Evolutionary conservation across 2,329 filamentous ascomycete species (phyloP).

Genomic region (Aspergillus flavus): DNA sequence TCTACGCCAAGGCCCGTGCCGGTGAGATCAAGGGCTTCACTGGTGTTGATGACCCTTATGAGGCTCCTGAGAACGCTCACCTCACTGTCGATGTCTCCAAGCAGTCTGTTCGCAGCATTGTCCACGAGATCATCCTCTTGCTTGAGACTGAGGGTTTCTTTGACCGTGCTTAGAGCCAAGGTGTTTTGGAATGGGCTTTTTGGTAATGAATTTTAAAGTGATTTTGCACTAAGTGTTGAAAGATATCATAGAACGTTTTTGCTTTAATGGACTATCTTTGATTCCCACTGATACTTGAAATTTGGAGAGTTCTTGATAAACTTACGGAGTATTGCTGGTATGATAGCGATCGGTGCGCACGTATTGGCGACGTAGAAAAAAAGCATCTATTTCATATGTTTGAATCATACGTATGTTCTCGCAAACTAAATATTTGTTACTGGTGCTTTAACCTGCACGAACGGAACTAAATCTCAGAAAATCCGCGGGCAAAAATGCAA

Average conservation of each 20-base stretch:
- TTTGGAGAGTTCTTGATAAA: background rate
- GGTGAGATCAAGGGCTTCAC: conserved; percentile 99
- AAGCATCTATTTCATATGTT: no score
- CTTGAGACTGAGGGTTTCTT: conserved; percentile 87
- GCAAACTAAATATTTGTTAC: background rate
- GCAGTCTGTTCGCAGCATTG: conserved; percentile 86
- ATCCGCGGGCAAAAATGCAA: background rate
- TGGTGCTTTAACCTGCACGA: background rate
- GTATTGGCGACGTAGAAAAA: background rate
- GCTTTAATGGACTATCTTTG: conserved; percentile 23
- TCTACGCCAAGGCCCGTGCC: conserved; percentile 79
- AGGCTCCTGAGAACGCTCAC: conserved; percentile 78
- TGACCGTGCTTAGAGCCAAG: conserved; percentile 56
- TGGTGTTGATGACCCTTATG: conserved; percentile 96
- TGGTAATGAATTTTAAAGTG: conserved; percentile 12
- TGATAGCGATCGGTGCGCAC: background rate
- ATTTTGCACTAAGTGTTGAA: conserved; percentile 17
- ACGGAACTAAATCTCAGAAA: no score
- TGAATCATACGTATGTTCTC: no score
- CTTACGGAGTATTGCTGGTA: background rate
- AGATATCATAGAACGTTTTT: conserved; percentile 24
- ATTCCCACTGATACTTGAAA: conserved; percentile 8
- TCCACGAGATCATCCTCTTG: conserved; percentile 94
- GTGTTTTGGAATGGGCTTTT: conserved; percentile 14
- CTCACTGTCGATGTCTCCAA: conserved; percentile 82